These are phyloP conservation scores for Fusarium newnesense DNA, from an alignment of 2,329 filamentous ascomycete species.

Conservation along the genomic window DNA sequence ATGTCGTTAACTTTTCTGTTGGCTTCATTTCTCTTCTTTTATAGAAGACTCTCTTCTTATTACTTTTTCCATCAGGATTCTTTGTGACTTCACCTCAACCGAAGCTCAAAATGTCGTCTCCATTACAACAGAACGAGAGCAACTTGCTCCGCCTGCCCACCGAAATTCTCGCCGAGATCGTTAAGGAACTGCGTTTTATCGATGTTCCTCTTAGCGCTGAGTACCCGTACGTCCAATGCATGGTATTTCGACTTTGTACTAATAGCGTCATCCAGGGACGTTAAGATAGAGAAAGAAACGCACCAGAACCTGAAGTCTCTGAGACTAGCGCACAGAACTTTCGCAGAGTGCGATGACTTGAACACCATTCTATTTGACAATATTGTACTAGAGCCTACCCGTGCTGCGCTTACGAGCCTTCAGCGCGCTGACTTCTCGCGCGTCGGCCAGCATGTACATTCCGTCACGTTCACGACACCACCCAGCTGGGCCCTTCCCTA, in stretches of 20 bases:
- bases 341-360: neutral
- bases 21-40: fast-evolving
- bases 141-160: neutral
- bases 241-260: neutral
- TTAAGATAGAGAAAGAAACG: neutral
- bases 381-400: neutral
- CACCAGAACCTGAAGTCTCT: neutral
- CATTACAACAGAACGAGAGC: neutral
- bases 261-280: fast-evolving
- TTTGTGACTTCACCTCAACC: too few species aligned
- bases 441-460: neutral
- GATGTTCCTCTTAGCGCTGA: too few species aligned
- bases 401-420: neutral
- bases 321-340: neutral
- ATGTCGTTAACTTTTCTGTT: neutral
- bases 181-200: neutral
- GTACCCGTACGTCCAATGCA: neutral
- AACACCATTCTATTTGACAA: neutral
- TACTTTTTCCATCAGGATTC: too few species aligned
- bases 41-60: too few species aligned
- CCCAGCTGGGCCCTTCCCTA: neutral
- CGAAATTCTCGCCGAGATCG: neutral
- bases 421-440: neutral
- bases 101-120: neutral
- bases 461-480: neutral